Evolutionary conservation across 2,329 filamentous ascomycete species (phyloP).

Genomic region (Kalmusia sp.): DNA sequence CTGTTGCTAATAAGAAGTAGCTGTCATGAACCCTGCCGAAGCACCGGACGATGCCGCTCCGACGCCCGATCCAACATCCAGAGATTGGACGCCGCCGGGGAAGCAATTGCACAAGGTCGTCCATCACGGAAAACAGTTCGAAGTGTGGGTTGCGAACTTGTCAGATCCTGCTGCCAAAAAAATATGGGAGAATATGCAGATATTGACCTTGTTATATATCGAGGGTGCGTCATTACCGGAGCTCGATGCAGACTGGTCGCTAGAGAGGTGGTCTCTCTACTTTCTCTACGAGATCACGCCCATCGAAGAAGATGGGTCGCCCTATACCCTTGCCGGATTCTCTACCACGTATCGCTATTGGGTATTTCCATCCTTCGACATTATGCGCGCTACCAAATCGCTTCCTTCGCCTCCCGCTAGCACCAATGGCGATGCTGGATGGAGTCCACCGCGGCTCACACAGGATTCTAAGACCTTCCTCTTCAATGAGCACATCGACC

Average conservation of each 20-base stretch:
- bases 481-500: slow-evolving; percentile 49
- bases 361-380: slow-evolving; percentile 59
- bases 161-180: slow-evolving; percentile 72
- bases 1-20: slow-evolving; percentile 49
- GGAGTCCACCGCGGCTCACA: slow-evolving; percentile 30
- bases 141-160: slow-evolving; percentile 84
- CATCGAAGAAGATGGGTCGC: slow-evolving; percentile 29
- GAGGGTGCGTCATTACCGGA: slow-evolving; percentile 86
- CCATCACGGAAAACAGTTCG: slow-evolving; percentile 69
- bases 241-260: slow-evolving; percentile 71
- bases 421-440: slow-evolving; percentile 47
- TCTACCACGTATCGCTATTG: slow-evolving; percentile 90
- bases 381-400: slow-evolving; percentile 45
- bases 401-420: slow-evolving; percentile 39
- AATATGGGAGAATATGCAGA: slow-evolving; percentile 80
- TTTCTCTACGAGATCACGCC: slow-evolving; percentile 63
- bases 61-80: slow-evolving; percentile 25
- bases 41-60: slow-evolving; percentile 12
- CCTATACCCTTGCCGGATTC: slow-evolving; percentile 85
- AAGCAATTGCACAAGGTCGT: slow-evolving; percentile 70
- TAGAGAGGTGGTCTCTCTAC: slow-evolving; percentile 90
- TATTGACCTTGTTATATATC: slow-evolving; percentile 85
- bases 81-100: slow-evolving; percentile 75
- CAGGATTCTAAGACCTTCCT: slow-evolving; percentile 38
- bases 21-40: slow-evolving; percentile 68